phyloP scores from a whole-genome alignment of 495 filamentous ascomycete species.

The Neurospora terricola region DNA sequence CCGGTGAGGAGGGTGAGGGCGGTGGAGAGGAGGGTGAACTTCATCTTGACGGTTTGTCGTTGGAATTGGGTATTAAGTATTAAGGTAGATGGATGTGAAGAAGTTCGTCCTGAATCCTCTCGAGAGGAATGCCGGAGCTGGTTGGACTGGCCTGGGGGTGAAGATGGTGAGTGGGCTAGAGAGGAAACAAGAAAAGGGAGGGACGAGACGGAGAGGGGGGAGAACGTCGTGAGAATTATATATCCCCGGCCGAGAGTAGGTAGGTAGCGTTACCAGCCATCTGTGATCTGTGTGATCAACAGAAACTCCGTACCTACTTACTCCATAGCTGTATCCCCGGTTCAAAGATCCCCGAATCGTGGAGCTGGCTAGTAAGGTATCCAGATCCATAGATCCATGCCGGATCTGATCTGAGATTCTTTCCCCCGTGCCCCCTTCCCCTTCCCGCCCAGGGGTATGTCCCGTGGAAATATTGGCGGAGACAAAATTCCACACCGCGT shows the following conservation, averaged over 20 bases:
- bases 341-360: not conserved
- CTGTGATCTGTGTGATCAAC: not conserved
- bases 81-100: not conserved
- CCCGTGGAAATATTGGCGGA: not conserved
- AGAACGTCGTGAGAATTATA: not conserved
- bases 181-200: not conserved
- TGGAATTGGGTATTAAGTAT: not conserved
- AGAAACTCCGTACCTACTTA: not conserved
- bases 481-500: not conserved
- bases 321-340: not conserved
- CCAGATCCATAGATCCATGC: not conserved
- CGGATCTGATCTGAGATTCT: not conserved
- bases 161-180: not conserved
- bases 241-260: not conserved
- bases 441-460: too few species aligned
- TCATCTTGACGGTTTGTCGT: not conserved
- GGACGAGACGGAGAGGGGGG: not conserved
- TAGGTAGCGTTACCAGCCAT: not conserved
- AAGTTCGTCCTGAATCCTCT: not conserved
- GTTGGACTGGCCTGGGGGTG: not conserved
- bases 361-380: not conserved
- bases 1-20: not conserved
- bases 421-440: not conserved
- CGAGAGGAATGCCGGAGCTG: not conserved
- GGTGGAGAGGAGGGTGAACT: not conserved